Percentiles rank a stretch among this genome's conserved stretches.
These are phyloP conservation scores for Dactylellina leptospora DNA, from an alignment of 2,329 filamentous ascomycete genomes.

Conservation along the genomic window DNA sequence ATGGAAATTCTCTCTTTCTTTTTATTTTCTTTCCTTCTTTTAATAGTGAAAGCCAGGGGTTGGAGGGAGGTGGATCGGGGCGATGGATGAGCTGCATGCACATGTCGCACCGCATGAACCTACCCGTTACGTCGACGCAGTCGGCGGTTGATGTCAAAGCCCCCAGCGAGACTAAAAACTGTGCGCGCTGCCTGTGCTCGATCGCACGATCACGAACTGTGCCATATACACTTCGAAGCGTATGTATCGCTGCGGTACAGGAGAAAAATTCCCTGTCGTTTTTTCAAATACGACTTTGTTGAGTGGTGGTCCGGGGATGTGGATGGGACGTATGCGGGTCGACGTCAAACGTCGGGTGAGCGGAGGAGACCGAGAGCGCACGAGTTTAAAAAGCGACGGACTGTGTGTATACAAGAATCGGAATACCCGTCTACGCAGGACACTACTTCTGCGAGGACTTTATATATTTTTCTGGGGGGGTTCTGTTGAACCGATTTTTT, in stretches of 20 bases:
- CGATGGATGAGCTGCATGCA: not conserved
- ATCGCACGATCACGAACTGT: no score
- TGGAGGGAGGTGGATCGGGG: not conserved
- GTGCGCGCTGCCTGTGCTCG: no score
- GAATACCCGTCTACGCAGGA: no score
- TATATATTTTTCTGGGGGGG: not conserved
- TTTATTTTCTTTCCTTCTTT: not conserved
- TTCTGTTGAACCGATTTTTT: not conserved
- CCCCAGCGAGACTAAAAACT: no score
- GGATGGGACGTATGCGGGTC: no score
- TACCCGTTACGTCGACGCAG: constrained; percentile 11
- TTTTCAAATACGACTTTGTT: no score
- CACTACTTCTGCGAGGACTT: not conserved
- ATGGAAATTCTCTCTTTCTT: not conserved
- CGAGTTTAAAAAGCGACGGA: not conserved
- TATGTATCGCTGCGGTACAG: no score
- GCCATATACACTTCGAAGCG: no score
- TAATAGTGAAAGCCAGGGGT: not conserved
- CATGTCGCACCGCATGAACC: constrained; percentile 12
- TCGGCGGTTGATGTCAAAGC: no score
- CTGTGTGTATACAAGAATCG: no score
- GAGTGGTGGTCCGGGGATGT: no score
- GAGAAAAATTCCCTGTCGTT: no score
- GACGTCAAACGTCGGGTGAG: constrained; percentile 18
- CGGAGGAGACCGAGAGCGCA: not conserved